Conservation (phyloP, 192 early-diverging fungal species). For the Globomyces pollinis-pini region DNA sequence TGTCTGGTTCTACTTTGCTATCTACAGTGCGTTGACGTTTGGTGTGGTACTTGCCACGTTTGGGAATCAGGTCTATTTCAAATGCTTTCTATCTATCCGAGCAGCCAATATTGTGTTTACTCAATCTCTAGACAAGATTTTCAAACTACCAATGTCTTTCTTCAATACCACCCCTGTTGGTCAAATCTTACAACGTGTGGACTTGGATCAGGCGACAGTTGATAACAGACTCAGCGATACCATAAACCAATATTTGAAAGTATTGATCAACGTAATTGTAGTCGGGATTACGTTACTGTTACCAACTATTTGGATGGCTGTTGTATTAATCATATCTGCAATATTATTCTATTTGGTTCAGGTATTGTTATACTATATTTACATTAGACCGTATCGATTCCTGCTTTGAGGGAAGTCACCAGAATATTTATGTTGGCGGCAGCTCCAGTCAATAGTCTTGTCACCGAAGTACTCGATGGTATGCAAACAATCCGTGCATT, state of each 20-base stretch:
- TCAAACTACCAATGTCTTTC: slow-evolving; percentile 48
- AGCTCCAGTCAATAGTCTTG: too few species aligned
- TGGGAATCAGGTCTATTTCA: not conserved
- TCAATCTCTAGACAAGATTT: slow-evolving; percentile 21
- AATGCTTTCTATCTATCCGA: not conserved
- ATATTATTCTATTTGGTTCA: too few species aligned
- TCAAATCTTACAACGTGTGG: slow-evolving; percentile 65
- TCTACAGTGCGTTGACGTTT: not conserved
- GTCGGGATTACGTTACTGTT: too few species aligned
- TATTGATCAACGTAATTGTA: slow-evolving; percentile 72
- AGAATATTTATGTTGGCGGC: too few species aligned
- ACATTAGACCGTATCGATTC: too few species aligned
- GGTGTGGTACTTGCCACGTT: not conserved
- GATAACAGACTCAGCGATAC: slow-evolving; percentile 19
- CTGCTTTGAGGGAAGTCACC: too few species aligned
- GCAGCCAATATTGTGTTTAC: slow-evolving; percentile 27
- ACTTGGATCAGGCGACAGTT: slow-evolving; percentile 66
- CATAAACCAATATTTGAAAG: slow-evolving; percentile 22
- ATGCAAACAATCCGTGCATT: too few species aligned
- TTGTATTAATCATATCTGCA: too few species aligned
- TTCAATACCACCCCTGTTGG: slow-evolving; percentile 50
- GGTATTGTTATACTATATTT: too few species aligned
- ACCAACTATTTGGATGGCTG: too few species aligned
- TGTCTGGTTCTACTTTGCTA: not conserved
- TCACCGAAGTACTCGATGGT: too few species aligned